Percentiles rank a stretch among this genome's conserved stretches.
phyloP scores from a whole-genome alignment of 2,329 filamentous ascomycete species.

The Lecanicillium sp. region DNA sequence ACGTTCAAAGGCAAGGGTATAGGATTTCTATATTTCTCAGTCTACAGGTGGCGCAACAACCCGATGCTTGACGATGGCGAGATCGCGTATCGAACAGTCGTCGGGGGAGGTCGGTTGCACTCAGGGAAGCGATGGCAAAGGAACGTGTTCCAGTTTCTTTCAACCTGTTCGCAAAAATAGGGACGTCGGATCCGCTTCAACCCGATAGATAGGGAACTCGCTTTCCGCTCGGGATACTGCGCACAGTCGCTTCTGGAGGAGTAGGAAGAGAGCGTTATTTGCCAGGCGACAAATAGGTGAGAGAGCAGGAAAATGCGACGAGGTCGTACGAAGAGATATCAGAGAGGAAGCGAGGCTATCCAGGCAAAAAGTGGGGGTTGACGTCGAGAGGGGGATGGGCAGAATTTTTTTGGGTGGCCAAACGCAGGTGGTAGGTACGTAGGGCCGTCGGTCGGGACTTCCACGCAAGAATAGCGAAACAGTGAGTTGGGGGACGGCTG shows the following conservation, averaged over 20 bases:
- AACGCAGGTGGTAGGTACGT: constrained; percentile 40
- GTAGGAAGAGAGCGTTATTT: constrained; percentile 5
- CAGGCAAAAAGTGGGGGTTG: constrained; percentile 22
- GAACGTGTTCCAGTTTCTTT: constrained; percentile 36
- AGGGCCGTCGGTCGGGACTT: constrained; percentile 48
- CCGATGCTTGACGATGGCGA: constrained; percentile 8
- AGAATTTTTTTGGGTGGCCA: constrained; percentile 21
- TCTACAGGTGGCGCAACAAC: constrained; percentile 18
- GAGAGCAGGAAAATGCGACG: constrained; percentile 1
- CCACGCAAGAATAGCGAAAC: constrained; percentile 42
- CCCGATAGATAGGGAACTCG: constrained; percentile 6
- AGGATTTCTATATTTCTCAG: constrained; percentile 9
- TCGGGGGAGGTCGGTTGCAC: constrained; percentile 26
- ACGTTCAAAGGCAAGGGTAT: constrained; percentile 11
- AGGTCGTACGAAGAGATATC: constrained; percentile 3
- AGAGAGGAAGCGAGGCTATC: constrained; percentile 7
- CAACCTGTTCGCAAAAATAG: constrained; percentile 17
- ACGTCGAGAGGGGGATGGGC: constrained; percentile 17
- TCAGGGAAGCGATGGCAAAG: constrained; percentile 20
- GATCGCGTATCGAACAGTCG: constrained; percentile 16
- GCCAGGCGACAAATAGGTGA: constrained; percentile 8
- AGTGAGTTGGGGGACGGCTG: constrained; percentile 43
- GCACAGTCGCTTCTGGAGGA: constrained; percentile 7
- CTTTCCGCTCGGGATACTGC: constrained; percentile 8
- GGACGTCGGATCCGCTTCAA: constrained; percentile 17